Percentiles rank a stretch among this genome's conserved stretches.
phyloP scores from a whole-genome alignment of 2,329 filamentous ascomycete species.

The Trichophyton simii region DNA sequence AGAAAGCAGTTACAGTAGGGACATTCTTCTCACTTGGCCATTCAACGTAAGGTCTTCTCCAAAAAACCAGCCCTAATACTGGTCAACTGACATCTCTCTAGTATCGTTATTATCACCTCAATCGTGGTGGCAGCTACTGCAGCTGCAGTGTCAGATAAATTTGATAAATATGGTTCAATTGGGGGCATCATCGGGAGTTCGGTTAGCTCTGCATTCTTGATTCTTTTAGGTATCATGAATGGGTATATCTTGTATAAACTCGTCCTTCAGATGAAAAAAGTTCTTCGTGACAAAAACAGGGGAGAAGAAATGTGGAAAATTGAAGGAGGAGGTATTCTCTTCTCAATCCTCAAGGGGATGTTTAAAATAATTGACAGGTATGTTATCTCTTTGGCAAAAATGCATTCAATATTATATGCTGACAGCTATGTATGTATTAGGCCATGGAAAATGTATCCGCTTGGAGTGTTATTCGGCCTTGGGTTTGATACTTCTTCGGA shows the following conservation, averaged over 20 bases:
- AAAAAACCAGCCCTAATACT: background rate
- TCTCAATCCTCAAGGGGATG: slow-evolving; percentile 56
- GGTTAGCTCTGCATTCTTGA: slow-evolving; percentile 70
- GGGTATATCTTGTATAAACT: slow-evolving; percentile 73
- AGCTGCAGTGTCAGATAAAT: slow-evolving; percentile 66
- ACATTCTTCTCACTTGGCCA: slow-evolving; percentile 92
- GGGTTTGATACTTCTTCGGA: slow-evolving; percentile 95
- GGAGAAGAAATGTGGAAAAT: slow-evolving; percentile 49
- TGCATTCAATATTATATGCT: background rate
- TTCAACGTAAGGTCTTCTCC: slow-evolving; percentile 49
- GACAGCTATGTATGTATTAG: slow-evolving; percentile 14
- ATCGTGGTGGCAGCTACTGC: slow-evolving; percentile 85
- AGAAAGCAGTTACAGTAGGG: slow-evolving; percentile 78
- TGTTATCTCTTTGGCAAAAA: background rate
- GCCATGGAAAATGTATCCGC: slow-evolving; percentile 87
- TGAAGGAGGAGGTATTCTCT: slow-evolving; percentile 65
- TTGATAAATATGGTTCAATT: slow-evolving; percentile 64
- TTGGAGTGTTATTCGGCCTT: slow-evolving; percentile 78
- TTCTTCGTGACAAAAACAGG: slow-evolving; percentile 41
- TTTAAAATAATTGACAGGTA: slow-evolving; percentile 57
- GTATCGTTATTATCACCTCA: slow-evolving; percentile 77
- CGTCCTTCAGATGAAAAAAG: slow-evolving; percentile 51
- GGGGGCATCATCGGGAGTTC: slow-evolving; percentile 84
- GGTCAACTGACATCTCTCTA: slow-evolving; percentile 13
- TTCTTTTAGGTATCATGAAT: slow-evolving; percentile 73